phyloP scores from a whole-genome alignment of 768 basidiomycete genomes.

The Termitomyces sp. region DNA sequence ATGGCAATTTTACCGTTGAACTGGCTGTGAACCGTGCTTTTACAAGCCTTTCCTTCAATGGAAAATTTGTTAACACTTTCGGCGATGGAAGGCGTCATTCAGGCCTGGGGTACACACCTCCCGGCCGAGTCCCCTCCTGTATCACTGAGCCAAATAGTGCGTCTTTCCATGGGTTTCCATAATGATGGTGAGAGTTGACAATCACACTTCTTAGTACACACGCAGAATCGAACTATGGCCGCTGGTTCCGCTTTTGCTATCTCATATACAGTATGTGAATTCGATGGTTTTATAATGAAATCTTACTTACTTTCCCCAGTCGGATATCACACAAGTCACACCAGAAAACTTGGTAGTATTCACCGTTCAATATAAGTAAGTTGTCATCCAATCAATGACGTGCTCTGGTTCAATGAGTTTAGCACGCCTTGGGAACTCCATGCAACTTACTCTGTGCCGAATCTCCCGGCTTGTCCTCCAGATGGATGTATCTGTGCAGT shows the following conservation, averaged over 20 bases:
- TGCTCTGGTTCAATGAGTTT: neutral
- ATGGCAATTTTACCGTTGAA: conserved; percentile 41
- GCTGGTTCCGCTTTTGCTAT: conserved; percentile 54
- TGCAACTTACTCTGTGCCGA: conserved; percentile 40
- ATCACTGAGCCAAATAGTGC: conserved; percentile 44
- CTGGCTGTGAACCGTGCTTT: conserved; percentile 44
- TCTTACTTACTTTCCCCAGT: conserved; percentile 21
- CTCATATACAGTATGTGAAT: conserved; percentile 35
- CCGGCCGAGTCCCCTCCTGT: conserved; percentile 33
- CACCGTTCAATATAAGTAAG: conserved; percentile 39
- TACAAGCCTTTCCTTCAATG: conserved; percentile 36
- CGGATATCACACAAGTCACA: conserved; percentile 39
- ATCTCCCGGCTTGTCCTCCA: conserved; percentile 41
- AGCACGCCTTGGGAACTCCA: conserved; percentile 50
- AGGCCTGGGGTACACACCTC: conserved; percentile 13
- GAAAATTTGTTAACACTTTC: conserved; percentile 30
- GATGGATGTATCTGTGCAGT: conserved; percentile 50
- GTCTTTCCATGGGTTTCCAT: conserved; percentile 11
- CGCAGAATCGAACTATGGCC: conserved; percentile 43
- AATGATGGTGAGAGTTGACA: neutral
- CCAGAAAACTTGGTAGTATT: conserved; percentile 47
- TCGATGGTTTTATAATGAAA: neutral
- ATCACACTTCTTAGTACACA: conserved; percentile 33
- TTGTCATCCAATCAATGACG: neutral
- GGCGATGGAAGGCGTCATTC: conserved; percentile 39